These are phyloP conservation scores for Lipomyces mesembrius DNA, from an alignment of 805 yeast species.

Conservation along the genomic window DNA sequence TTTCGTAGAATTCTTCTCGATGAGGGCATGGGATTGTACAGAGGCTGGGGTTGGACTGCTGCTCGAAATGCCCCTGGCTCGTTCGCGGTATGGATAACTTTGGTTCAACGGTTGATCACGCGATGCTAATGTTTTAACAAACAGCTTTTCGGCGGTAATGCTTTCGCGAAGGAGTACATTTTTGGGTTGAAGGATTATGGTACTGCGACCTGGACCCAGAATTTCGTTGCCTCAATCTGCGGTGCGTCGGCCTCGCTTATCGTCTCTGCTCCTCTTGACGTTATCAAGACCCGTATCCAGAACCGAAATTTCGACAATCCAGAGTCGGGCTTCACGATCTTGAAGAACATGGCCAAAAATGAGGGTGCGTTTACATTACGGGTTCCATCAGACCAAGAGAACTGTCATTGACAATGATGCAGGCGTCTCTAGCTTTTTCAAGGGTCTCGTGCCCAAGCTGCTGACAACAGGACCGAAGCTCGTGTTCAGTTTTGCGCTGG, in stretches of 20 bases:
- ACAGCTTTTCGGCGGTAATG: conserved; percentile 90
- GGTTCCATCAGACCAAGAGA: too few relatives aligned
- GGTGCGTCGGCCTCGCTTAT: conserved; percentile 97
- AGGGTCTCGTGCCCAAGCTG: conserved; percentile 94
- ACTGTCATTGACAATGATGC: neutral
- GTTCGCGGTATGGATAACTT: conserved; percentile 58
- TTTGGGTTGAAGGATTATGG: conserved; percentile 85
- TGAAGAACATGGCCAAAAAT: conserved; percentile 88
- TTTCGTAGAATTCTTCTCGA: conserved; percentile 81
- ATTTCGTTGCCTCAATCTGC: conserved; percentile 89
- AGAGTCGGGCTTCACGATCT: conserved; percentile 88
- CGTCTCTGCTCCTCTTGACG: conserved; percentile 97
- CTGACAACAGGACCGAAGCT: conserved; percentile 98
- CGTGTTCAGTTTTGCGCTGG: conserved; percentile 96
- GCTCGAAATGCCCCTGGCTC: conserved; percentile 99
- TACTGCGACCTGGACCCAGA: conserved; percentile 91
- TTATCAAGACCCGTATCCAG: conserved; percentile 97
- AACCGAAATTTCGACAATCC: conserved; percentile 95
- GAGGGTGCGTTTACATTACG: conserved; percentile 51
- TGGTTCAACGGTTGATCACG: neutral
- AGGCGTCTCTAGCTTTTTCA: conserved; percentile 87
- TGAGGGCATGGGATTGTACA: conserved; percentile 90
- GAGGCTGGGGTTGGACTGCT: conserved; percentile 99
- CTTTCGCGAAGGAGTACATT: conserved; percentile 96
- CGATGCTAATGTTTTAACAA: neutral